A percentile compares a stretch with the other conserved stretches of the same genome.
Conservation (phyloP, 495 filamentous ascomycete species). For the Acidomyces sp. region DNA sequence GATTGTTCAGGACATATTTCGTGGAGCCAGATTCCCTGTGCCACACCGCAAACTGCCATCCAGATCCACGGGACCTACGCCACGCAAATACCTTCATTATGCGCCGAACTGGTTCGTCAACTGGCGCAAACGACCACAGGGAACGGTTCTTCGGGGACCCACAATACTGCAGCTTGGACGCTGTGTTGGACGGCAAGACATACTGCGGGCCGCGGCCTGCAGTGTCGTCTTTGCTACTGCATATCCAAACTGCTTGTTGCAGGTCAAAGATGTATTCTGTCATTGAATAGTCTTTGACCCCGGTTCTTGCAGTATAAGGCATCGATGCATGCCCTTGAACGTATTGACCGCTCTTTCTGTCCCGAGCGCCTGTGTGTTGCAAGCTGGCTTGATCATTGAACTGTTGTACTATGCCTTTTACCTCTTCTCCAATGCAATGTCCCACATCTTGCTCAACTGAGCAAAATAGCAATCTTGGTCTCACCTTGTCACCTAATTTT, state of each 20-base stretch:
- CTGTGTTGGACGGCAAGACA: conserved; percentile 6
- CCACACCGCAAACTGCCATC: conserved; percentile 16
- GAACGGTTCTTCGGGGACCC: conserved; percentile 2
- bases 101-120: conserved; percentile 9
- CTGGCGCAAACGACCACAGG: conserved; percentile 5
- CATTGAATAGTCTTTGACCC: conserved; percentile 8
- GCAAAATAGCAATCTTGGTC: background rate
- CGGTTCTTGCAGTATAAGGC: conserved; percentile 15
- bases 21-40: conserved; percentile 10
- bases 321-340: conserved; percentile 6
- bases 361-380: background rate
- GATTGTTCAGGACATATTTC: too few species aligned
- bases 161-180: background rate
- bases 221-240: conserved; percentile 9
- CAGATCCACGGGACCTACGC: conserved; percentile 10
- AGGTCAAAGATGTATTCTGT: background rate
- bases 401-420: conserved; percentile 9
- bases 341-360: conserved; percentile 9
- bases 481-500: background rate
- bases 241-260: conserved; percentile 10
- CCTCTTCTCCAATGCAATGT: conserved; percentile 1
- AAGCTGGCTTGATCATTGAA: conserved; percentile 1
- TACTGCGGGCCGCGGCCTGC: conserved; percentile 9
- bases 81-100: conserved; percentile 6
- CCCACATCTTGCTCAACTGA: conserved; percentile 9